phyloP scores from a whole-genome alignment of 495 filamentous ascomycete genomes.

The Tuber borchii region DNA sequence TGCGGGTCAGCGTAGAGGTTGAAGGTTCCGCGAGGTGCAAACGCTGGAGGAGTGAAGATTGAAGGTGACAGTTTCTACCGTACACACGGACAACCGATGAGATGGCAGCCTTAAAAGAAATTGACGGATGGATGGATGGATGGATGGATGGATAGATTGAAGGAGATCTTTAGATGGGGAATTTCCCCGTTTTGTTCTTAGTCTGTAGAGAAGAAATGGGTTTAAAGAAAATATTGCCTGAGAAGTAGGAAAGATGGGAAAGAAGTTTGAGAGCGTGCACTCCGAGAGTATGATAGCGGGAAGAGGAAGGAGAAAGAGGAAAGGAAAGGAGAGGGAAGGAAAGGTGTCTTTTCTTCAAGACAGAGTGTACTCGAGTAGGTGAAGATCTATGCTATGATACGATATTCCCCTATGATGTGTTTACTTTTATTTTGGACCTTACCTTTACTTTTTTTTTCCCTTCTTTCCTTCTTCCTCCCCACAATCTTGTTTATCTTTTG shows the following conservation, averaged over 20 bases:
- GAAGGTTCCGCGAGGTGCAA: constrained; percentile 33
- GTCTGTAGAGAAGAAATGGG: not conserved
- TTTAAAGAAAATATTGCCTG: not conserved
- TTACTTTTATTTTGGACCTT: not conserved
- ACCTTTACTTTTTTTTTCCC: not conserved
- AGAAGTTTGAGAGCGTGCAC: not conserved
- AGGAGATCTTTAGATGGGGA: not conserved
- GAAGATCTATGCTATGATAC: not conserved
- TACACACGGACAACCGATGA: not conserved
- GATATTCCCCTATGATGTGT: not conserved
- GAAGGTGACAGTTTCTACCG: not conserved
- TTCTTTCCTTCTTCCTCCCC: not conserved
- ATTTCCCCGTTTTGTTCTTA: not conserved
- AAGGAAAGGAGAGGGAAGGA: not conserved
- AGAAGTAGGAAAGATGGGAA: not conserved
- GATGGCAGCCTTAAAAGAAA: not conserved
- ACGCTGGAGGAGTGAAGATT: constrained; percentile 19
- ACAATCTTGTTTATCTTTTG: not conserved
- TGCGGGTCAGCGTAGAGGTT: constrained; percentile 21
- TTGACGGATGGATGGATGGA: not conserved
- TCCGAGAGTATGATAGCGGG: not conserved
- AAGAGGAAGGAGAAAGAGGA: not conserved
- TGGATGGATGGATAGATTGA: not conserved
- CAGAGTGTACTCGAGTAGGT: not conserved
- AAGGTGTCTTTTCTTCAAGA: not conserved